Conservation (phyloP, 2,329 filamentous ascomycete genomes). For the Penicillium griseofulvum region DNA sequence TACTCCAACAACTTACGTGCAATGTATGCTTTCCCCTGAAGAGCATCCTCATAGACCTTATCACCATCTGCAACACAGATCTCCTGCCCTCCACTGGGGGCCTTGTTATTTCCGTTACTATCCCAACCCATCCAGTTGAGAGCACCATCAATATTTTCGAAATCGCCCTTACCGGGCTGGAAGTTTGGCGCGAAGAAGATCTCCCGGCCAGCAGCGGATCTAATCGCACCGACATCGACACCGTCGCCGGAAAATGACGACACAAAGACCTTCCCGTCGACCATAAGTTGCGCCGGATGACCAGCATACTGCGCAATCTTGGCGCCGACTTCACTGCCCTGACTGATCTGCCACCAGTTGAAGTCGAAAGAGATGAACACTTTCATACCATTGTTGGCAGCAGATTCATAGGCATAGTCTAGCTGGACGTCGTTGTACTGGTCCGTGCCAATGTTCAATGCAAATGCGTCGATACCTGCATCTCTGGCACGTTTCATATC, state of each 20-base stretch:
- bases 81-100: constrained; percentile 41
- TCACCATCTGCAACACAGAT: constrained; percentile 45
- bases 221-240: constrained; percentile 45
- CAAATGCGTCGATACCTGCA: constrained; percentile 50
- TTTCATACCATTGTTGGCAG: constrained; percentile 49
- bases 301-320: constrained; percentile 49
- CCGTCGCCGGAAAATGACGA: constrained; percentile 55
- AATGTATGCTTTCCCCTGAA: constrained; percentile 49
- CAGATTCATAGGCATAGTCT: constrained; percentile 50
- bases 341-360: constrained; percentile 45
- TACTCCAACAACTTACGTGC: constrained; percentile 36
- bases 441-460: constrained; percentile 52
- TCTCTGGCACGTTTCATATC: constrained; percentile 49
- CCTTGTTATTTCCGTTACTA: constrained; percentile 48
- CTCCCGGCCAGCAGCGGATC: constrained; percentile 43
- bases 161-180: constrained; percentile 42
- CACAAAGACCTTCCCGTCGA: constrained; percentile 52
- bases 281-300: constrained; percentile 48
- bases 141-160: constrained; percentile 41
- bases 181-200: constrained; percentile 55
- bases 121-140: constrained; percentile 50
- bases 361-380: constrained; percentile 60
- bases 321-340: constrained; percentile 43
- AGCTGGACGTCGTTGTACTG: constrained; percentile 47
- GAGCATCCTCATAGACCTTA: constrained; percentile 32